Base-by-base conservation (phyloP, 371 early-diverging fungal species). In the Gilbertella persicaria region DNA sequence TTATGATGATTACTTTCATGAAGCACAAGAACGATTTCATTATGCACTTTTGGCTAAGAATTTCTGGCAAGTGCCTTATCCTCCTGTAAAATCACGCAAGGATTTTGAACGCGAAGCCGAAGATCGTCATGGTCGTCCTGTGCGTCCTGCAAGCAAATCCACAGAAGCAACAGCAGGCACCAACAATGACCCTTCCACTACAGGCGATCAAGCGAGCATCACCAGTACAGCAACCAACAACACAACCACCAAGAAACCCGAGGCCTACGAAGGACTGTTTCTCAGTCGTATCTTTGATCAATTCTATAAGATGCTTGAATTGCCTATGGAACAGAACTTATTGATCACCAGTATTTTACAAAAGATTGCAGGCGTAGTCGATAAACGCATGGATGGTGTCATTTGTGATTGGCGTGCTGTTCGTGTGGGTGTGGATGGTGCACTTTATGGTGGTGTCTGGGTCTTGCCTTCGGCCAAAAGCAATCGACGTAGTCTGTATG, bases 1-100 rank as follows among this genome's bases (percentile, higher is more conserved):
- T 33, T 78, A 78, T 30, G 73, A 78, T 42, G 78, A 78, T 37
- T 78, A 78, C 24, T 78, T 78, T 26, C 75, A 74, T 30, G 78
- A 78, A 57, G 78, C 78, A 8, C 73, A 75, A 39, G 78, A 78
- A 46, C 51, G 75, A 20, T 70, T 75, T 26, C 78, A 73, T 37
- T 78, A 70, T 50, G 78, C 73, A 8, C 43, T 78, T 16, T 47
- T 78, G 21, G 78, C 78, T 7, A 64, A 66, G 23, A 74, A 75
- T 45, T 78, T 75, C 51, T 78, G 78, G 78, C 68, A 70, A 23
- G 51, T 62, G 0, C 75, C 78, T 0, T 78, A 78, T 48, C 78
- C 78, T 12, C 78, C 78, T 24, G 45, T 52, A 4, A 75, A 73
- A 38, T 72, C 66, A 3, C 62, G 57, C 17, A 64, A 45, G 13